These are phyloP conservation scores for Pythium rishiriense DNA, from an alignment of 352 stramenopile species.

Conservation along the genomic window DNA sequence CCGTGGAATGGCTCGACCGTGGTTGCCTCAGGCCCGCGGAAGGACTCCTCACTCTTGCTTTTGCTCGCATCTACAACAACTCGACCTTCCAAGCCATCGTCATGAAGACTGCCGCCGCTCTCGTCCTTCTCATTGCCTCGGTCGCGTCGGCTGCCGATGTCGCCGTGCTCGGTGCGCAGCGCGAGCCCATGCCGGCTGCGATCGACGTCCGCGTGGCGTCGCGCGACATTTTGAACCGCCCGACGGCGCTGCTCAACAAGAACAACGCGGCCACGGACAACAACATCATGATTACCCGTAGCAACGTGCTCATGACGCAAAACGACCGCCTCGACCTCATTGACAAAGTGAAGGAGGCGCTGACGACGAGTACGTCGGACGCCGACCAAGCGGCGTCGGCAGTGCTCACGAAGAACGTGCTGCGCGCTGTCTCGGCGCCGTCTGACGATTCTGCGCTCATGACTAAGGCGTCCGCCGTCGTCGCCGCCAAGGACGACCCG, in stretches of 20 bases:
- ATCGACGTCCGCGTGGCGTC: conserved; percentile 19
- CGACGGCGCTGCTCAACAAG: conserved; percentile 40
- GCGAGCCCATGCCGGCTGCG: not conserved
- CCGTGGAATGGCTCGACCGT: too few relatives aligned
- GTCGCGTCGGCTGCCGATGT: conserved; percentile 1
- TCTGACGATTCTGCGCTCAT: conserved; percentile 30
- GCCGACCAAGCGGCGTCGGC: conserved; percentile 4
- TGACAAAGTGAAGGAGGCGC: conserved; percentile 20
- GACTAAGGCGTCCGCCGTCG: conserved; percentile 38
- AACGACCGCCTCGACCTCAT: conserved; percentile 28
- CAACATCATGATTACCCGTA: conserved; percentile 31
- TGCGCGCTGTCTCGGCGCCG: conserved; percentile 25
- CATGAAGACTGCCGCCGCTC: conserved; percentile 5
- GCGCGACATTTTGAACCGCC: conserved; percentile 22
- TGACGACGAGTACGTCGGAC: not conserved
- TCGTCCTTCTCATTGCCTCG: not conserved
- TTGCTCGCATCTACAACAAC: not conserved
- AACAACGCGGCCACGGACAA: conserved; percentile 34
- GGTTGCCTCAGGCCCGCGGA: not conserved
- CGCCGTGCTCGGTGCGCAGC: conserved; percentile 10
- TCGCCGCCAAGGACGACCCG: conserved; percentile 30
- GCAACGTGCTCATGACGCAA: conserved; percentile 30
- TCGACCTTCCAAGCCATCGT: not conserved
- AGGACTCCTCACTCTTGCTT: not conserved
- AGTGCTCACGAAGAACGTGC: conserved; percentile 19